phyloP scores from a whole-genome alignment of 192 early-diverging fungal species.

The Diversispora eburnea region DNA sequence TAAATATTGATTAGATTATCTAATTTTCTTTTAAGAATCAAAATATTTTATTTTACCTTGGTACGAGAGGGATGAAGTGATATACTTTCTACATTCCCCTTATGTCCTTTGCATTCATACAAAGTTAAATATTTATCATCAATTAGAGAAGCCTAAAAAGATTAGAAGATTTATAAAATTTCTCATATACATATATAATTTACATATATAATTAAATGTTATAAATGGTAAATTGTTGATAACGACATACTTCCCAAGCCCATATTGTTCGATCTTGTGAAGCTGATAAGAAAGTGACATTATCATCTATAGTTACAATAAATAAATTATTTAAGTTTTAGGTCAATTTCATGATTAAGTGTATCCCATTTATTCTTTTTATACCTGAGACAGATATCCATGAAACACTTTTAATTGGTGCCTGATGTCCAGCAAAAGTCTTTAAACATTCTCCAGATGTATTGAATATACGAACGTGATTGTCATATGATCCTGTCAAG shows the following conservation, averaged over 20 bases:
- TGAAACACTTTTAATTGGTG: constrained; percentile 74
- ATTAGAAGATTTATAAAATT: constrained; percentile 7
- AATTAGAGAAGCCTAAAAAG: constrained; percentile 33
- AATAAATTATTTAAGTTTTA: background rate
- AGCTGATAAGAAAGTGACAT: constrained; percentile 47
- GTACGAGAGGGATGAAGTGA: constrained; percentile 52
- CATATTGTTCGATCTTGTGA: constrained; percentile 67
- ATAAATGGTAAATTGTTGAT: background rate
- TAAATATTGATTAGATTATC: background rate
- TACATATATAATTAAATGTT: background rate
- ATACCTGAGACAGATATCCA: constrained; percentile 58
- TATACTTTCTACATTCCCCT: constrained; percentile 74
- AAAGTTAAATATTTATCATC: constrained; percentile 46
- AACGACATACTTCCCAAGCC: constrained; percentile 53
- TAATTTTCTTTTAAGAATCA: too few relatives aligned
- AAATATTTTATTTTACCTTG: constrained; percentile 34
- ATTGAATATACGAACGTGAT: constrained; percentile 80
- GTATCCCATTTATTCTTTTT: background rate
- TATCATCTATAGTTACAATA: constrained; percentile 36
- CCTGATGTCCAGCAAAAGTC: constrained; percentile 64
- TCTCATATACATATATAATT: background rate
- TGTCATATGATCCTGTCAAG: constrained; percentile 83
- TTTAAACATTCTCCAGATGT: constrained; percentile 63
- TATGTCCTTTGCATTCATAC: constrained; percentile 77
- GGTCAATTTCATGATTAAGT: background rate